These are phyloP conservation scores for Cenococcum geophilum DNA, from an alignment of 495 filamentous ascomycete species.

Conservation along the genomic window DNA sequence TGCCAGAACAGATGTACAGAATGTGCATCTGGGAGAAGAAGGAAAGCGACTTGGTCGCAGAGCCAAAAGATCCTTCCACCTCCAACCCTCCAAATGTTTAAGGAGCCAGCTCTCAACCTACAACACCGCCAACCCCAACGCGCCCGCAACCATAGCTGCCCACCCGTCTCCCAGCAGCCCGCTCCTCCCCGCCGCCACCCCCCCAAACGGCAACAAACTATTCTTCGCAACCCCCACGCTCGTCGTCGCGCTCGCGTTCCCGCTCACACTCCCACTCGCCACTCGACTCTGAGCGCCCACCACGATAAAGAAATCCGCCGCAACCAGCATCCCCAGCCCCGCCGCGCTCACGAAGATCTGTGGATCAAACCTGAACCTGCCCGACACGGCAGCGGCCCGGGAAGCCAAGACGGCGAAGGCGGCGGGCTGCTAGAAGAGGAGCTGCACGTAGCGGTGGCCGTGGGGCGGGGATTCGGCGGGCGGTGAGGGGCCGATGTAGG, in stretches of 20 bases:
- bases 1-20: too few species aligned
- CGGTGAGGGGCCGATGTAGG: constrained; percentile 19
- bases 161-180: neutral
- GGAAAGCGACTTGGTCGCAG: too few species aligned
- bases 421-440: constrained; percentile 21
- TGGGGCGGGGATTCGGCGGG: constrained; percentile 17
- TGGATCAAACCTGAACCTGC: constrained; percentile 20
- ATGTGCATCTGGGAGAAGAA: too few species aligned
- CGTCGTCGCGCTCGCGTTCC: constrained; percentile 5
- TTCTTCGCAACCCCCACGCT: constrained; percentile 16
- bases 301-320: constrained; percentile 26
- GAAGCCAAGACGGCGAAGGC: constrained; percentile 10
- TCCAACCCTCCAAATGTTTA: too few species aligned
- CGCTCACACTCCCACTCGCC: constrained; percentile 6
- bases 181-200: constrained; percentile 7
- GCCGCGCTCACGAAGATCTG: constrained; percentile 15
- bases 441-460: constrained; percentile 25
- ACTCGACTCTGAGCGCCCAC: constrained; percentile 12
- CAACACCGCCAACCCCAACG: neutral
- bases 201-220: constrained; percentile 19
- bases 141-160: constrained; percentile 11
- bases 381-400: constrained; percentile 10
- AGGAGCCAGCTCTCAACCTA: too few species aligned
- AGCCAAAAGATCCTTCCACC: too few species aligned
- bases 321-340: constrained; percentile 16